phyloP scores from a whole-genome alignment of 1,284 basidiomycete species.

The Laetiporus sulphureus region DNA sequence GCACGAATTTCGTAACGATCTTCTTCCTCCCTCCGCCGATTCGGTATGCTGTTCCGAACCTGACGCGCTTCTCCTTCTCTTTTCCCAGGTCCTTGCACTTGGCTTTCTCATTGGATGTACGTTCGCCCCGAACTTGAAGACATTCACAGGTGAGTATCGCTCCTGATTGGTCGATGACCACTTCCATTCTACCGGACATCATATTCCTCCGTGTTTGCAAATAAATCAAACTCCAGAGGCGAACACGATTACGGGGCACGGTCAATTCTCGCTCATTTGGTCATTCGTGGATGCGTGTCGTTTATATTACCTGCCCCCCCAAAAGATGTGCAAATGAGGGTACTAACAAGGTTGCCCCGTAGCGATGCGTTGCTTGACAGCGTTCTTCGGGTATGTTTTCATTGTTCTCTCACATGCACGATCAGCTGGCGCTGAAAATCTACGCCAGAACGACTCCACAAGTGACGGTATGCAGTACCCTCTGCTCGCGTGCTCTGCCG shows the following conservation, averaged over 20 bases:
- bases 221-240: no score
- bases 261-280: no score
- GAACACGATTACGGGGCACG: no score
- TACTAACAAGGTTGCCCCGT: background rate
- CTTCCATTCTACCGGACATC: background rate
- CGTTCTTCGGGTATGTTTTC: constrained; percentile 52
- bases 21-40: no score
- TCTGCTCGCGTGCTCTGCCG: background rate
- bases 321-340: no score
- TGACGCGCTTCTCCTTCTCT: background rate
- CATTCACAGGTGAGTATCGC: constrained; percentile 40
- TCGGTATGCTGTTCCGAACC: no score
- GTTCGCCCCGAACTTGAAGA: constrained; percentile 44
- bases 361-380: constrained; percentile 68
- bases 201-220: no score
- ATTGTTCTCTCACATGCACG: no score
- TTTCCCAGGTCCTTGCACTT: constrained; percentile 35
- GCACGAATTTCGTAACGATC: no score
- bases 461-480: constrained; percentile 45
- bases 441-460: constrained; percentile 56
- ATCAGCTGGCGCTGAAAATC: no score
- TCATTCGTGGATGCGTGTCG: no score
- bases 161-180: background rate
- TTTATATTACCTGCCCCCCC: no score
- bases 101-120: constrained; percentile 46